Base-by-base conservation (phyloP, 169 alveolate species). In the Babesia ovata region DNA sequence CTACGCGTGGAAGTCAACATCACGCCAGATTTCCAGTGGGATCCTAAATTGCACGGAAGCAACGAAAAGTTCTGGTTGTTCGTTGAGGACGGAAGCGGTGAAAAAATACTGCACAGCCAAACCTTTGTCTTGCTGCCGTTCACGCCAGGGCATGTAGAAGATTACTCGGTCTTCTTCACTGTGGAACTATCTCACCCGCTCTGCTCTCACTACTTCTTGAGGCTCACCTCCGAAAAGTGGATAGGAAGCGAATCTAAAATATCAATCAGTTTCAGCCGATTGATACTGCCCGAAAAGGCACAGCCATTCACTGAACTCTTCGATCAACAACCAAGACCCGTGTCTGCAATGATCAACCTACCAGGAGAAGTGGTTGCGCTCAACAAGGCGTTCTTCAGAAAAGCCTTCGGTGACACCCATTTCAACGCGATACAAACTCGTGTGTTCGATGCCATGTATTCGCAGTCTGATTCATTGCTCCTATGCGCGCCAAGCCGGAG, bases 21-120 rank as follows among this genome's bases (percentile, higher is more conserved):
- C 56, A 93, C 94, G 4, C 98, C 99, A 0, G 98, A 94, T 83
- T 98, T 98, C 91, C 92, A 91, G 84, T 98, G 99, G 99, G 98
- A 96, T 63, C 83, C 86, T 39, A 63, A 87, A 63, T 71, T 96
- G 66, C 99, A 97, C 83, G 99, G 99, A 26, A 84, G 86, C 70
- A 94, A 96, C 24, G 99, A 97, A 78, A 88, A 96, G 44, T 98
- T 97, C 75, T 96, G 98, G 98, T 89, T 98, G 4, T 79, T 97
- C 21, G 99, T 98, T 0, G 98, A 96, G 87, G 99, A 98, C 79
- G 95, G 94, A 24, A 97, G 97, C 71, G 96, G 98, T 56, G 99
- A 97, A 75, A 94, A 91, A 48, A 95, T 99, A 56, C 88, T 98
- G 36, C 98, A 97, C 88, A 93, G 93, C 71, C 99, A 96, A 89